Conservation (phyloP, 148 eudicot species). For the Fallopia convolvulus region DNA sequence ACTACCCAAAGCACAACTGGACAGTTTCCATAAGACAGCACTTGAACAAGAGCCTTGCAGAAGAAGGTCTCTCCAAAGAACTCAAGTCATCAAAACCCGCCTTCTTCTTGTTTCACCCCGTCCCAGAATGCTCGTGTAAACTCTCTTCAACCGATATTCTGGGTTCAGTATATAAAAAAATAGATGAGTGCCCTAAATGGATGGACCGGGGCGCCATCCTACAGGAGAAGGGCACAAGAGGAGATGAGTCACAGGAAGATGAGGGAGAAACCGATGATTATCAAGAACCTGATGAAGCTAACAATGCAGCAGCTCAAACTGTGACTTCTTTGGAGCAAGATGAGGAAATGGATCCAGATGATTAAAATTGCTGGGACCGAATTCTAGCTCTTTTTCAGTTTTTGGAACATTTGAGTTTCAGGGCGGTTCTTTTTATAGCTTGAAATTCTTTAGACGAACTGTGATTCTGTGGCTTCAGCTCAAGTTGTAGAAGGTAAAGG, state of each 20-base stretch:
- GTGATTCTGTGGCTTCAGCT: not conserved
- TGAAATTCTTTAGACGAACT: not conserved
- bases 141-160: slow-evolving; percentile 28
- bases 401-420: not conserved
- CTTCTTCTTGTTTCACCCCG: slow-evolving; percentile 67
- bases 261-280: slow-evolving; percentile 41
- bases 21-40: slow-evolving; percentile 60
- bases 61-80: slow-evolving; percentile 63
- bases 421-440: not conserved
- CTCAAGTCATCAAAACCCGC: slow-evolving; percentile 38
- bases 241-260: slow-evolving; percentile 47
- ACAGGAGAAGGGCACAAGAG: slow-evolving; percentile 30
- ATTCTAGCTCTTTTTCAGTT: not conserved
- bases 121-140: slow-evolving; percentile 85
- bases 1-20: slow-evolving; percentile 73
- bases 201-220: slow-evolving; percentile 31
- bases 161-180: slow-evolving; percentile 26
- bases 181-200: slow-evolving; percentile 65
- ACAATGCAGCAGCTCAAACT: slow-evolving; percentile 20
- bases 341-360: slow-evolving; percentile 88
- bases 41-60: slow-evolving; percentile 60
- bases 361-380: slow-evolving; percentile 22
- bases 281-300: slow-evolving; percentile 41
- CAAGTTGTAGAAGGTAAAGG: not conserved
- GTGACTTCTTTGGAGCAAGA: slow-evolving; percentile 45